Evolutionary conservation across 805 yeast genomes (phyloP).

Genomic region (Lipomyces lipofer): DNA sequence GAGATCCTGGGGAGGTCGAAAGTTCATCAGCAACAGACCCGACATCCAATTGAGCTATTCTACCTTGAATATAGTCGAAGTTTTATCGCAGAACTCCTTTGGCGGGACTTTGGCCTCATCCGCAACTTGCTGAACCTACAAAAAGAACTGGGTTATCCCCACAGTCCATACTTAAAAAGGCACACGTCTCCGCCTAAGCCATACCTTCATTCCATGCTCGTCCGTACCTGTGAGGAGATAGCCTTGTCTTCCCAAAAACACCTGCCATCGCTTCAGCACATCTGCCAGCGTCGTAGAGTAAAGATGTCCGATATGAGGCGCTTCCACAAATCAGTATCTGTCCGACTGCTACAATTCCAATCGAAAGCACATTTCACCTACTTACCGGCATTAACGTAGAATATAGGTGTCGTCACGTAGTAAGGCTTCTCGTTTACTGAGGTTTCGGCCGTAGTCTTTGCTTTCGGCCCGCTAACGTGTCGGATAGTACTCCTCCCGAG

Average conservation of each 20-base stretch:
- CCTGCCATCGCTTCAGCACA: slow-evolving; percentile 71
- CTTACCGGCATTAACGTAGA: slow-evolving; percentile 80
- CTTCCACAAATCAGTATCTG: slow-evolving; percentile 21
- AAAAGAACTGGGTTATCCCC: too few relatives aligned
- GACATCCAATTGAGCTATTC: background rate
- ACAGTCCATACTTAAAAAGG: too few relatives aligned
- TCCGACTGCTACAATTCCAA: background rate
- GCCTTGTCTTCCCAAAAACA: slow-evolving; percentile 47
- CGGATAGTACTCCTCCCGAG: too few relatives aligned
- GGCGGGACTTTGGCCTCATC: slow-evolving; percentile 55
- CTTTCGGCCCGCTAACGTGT: too few relatives aligned
- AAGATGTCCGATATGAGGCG: slow-evolving; percentile 91
- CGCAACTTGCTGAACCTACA: slow-evolving; percentile 76
- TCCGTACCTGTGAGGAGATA: slow-evolving; percentile 89
- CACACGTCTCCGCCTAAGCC: too few relatives aligned
- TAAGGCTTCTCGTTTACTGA: slow-evolving; percentile 32
- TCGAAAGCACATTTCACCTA: too few relatives aligned
- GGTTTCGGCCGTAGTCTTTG: background rate
- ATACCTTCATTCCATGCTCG: slow-evolving; percentile 83
- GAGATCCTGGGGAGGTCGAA: slow-evolving; percentile 43
- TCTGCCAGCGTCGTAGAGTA: slow-evolving; percentile 87
- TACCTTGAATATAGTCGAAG: slow-evolving; percentile 60
- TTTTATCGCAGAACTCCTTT: slow-evolving; percentile 67
- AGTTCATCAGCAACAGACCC: background rate
- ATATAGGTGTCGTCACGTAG: slow-evolving; percentile 87